Evolutionary conservation across 192 early-diverging fungal species (phyloP), one percentile per base, ranked within the genome.

Genomic region (Thamnidium elegans): DNA sequence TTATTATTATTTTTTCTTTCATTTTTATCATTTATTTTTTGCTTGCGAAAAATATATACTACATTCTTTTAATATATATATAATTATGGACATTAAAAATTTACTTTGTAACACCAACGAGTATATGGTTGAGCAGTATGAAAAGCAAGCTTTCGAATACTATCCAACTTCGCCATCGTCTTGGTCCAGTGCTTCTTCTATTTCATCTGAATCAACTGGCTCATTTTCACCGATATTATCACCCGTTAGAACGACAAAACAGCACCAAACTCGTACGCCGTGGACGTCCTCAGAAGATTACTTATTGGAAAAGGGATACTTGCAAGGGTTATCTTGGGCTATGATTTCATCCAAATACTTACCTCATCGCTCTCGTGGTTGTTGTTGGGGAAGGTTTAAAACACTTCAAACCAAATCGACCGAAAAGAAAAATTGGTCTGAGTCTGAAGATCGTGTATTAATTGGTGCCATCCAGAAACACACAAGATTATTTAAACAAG

Each of bases 341-440:
- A 54, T 61, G 51, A 68, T 68, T 23, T 68, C 67, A n/a, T 48
- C 67, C 3, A 61, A 43, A 7, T 68, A 68, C 52, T 50, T 68
- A 23, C 67, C 67, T 7, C 67, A 68, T 45, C 59, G 67, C 15
- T 68, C 67, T 30, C 50, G 67, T 54, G 67, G 67, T 0, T 68
- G 67, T 47, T 68, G 67, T 26, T 68, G 67, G 67, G 67, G 67
- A 3, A 30, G 67, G 10, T 68, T 62, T 14, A 68, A 68, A 39
- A 68, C 67, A 3, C 34, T 68, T 17, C 58, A 62, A 42, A 45
- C 67, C 10, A 68, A 53, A 34, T 60, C 32, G 20, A 39, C 51
- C 14, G 52, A 62, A 32, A 51, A 47, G 45, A 48, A 43, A 26
- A 56, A 45, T 46, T 69, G 67, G 67, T 36, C 50, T n/a, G 67